Evolutionary conservation across 2,329 filamentous ascomycete genomes (phyloP).

Genomic region (Cryphonectria radicalis): DNA sequence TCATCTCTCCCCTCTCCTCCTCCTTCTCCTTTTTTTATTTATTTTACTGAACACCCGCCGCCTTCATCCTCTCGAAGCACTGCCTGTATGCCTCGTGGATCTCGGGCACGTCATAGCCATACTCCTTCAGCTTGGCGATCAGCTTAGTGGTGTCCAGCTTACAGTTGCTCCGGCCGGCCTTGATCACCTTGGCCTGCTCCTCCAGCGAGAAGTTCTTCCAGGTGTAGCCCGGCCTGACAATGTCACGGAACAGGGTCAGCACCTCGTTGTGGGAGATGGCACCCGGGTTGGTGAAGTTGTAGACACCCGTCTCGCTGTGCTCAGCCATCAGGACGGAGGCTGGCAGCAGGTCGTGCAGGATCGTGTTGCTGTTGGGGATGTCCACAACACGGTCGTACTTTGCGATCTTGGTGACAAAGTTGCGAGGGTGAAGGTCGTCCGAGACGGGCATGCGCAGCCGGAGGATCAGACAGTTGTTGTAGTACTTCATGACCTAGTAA

Average conservation of each 20-base stretch:
- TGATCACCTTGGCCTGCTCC: conserved; percentile 69
- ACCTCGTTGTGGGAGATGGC: conserved; percentile 75
- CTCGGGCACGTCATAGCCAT: conserved; percentile 62
- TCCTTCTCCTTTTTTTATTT: not conserved
- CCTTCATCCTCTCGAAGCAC: conserved; percentile 69
- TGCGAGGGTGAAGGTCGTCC: conserved; percentile 68
- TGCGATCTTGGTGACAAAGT: conserved; percentile 71
- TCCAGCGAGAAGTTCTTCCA: conserved; percentile 71
- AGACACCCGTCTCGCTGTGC: conserved; percentile 64
- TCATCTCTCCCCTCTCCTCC: not conserved
- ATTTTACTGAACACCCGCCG: conserved; percentile 54
- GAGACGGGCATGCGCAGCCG: conserved; percentile 72
- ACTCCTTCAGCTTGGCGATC: conserved; percentile 62
- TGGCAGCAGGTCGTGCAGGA: conserved; percentile 67
- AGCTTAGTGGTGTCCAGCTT: conserved; percentile 66
- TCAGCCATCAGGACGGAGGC: conserved; percentile 63
- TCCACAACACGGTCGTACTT: conserved; percentile 68
- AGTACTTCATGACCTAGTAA: conserved; percentile 62
- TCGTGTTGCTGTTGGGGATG: conserved; percentile 71
- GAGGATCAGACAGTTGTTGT: conserved; percentile 65
- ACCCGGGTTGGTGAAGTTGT: conserved; percentile 73
- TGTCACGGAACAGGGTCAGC: conserved; percentile 63
- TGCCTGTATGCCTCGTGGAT: conserved; percentile 63
- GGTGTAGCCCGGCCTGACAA: conserved; percentile 61
- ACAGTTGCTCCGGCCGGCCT: conserved; percentile 70